phyloP scores from a whole-genome alignment of 495 filamentous ascomycete genomes.

The Penicillium steckii region DNA sequence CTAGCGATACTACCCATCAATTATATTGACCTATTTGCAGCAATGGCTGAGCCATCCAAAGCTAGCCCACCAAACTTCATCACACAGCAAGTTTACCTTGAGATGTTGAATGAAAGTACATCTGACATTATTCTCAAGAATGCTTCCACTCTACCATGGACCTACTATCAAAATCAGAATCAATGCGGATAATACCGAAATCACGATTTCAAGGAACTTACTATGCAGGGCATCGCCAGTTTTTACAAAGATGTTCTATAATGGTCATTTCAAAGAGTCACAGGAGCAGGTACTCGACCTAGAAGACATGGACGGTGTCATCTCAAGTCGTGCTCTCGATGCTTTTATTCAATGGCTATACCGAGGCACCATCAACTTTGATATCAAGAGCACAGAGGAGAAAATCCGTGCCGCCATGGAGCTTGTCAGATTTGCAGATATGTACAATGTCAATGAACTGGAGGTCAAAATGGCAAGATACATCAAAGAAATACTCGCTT shows the following conservation, averaged over 20 bases:
- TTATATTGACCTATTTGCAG: too few species aligned
- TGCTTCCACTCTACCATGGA: neutral
- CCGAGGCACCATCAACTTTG: conserved; percentile 15
- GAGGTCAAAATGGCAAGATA: conserved; percentile 19
- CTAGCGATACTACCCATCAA: too few species aligned
- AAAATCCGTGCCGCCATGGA: conserved; percentile 24
- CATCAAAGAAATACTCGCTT: conserved; percentile 17
- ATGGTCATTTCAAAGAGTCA: conserved; percentile 26
- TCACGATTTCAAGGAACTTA: conserved; percentile 11
- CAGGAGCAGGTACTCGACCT: conserved; percentile 20
- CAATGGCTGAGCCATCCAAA: neutral
- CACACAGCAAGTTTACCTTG: neutral
- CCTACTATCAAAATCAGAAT: neutral
- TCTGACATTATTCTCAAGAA: neutral
- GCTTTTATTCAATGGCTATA: conserved; percentile 29
- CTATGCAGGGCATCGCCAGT: conserved; percentile 27
- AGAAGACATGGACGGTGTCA: conserved; percentile 24
- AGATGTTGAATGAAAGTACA: neutral
- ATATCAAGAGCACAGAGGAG: conserved; percentile 9
- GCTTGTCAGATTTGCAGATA: conserved; percentile 29
- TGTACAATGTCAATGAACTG: conserved; percentile 16
- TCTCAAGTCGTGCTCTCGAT: conserved; percentile 24
- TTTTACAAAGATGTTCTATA: conserved; percentile 31
- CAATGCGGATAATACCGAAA: neutral
- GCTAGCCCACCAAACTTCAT: neutral